Evolutionary conservation across 2,329 filamentous ascomycete species (phyloP).

Genomic region (Zopfia rhizophila): DNA sequence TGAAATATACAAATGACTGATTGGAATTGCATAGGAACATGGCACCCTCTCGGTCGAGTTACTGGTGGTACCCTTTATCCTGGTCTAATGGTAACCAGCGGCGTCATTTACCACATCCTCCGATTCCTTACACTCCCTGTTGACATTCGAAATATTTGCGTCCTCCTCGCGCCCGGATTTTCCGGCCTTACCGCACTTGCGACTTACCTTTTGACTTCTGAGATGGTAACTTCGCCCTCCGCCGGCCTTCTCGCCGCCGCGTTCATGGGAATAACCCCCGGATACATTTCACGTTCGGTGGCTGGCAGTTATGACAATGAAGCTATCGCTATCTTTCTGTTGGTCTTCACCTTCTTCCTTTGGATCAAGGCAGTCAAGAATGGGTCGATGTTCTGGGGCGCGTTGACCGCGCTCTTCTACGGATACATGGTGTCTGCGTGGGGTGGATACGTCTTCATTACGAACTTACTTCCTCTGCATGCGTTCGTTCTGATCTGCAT

Average conservation of each 20-base stretch:
- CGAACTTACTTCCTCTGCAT: conserved; percentile 93
- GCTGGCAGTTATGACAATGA: conserved; percentile 99
- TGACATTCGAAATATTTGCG: conserved; percentile 98
- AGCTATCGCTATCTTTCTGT: conserved; percentile 97
- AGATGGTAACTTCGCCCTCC: conserved; percentile 95
- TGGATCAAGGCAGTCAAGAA: conserved; percentile 99
- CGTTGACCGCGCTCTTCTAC: conserved; percentile 93
- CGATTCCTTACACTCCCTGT: conserved; percentile 89
- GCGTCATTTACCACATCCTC: conserved; percentile 93
- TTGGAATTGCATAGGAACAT: conserved; percentile 73
- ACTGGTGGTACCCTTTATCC: conserved; percentile 99
- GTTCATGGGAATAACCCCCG: conserved; percentile 98
- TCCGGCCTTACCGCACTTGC: conserved; percentile 94
- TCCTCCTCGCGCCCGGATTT: conserved; percentile 92
- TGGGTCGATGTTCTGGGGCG: conserved; percentile 96
- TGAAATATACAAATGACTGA: conserved; percentile 27
- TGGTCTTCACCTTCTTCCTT: conserved; percentile 98
- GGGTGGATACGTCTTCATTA: conserved; percentile 99
- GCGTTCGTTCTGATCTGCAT: conserved; percentile 94
- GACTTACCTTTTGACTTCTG: conserved; percentile 93
- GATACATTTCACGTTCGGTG: conserved; percentile 97
- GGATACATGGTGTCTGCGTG: conserved; percentile 99
- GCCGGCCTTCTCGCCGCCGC: conserved; percentile 92
- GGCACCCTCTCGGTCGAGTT: conserved; percentile 97
- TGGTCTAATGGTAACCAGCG: conserved; percentile 98